Percentiles rank a stretch among this genome's conserved stretches.
These are phyloP conservation scores for Ceratocystis ficicola DNA, from an alignment of 2,329 filamentous ascomycete species.

Conservation along the genomic window DNA sequence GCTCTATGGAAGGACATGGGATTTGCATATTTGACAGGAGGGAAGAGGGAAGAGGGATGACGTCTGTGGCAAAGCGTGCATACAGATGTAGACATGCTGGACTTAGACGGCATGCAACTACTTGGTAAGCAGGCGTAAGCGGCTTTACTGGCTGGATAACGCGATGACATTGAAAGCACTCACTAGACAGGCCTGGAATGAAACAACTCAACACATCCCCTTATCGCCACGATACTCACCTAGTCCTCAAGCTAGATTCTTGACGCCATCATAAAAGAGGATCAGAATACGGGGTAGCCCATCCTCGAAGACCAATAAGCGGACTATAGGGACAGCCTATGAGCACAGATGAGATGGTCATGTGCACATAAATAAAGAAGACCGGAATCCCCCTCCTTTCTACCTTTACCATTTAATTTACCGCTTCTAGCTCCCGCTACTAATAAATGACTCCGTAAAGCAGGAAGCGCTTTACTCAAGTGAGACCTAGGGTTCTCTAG, in stretches of 20 bases:
- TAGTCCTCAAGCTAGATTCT: no score
- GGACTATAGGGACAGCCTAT: not conserved
- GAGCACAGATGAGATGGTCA: slow-evolving; percentile 1
- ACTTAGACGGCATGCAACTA: not conserved
- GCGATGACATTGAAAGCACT: no score
- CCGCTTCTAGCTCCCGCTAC: not conserved
- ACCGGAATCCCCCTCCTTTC: not conserved
- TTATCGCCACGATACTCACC: no score
- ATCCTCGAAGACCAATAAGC: not conserved
- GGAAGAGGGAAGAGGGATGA: not conserved
- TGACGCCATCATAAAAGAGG: not conserved
- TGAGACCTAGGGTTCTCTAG: not conserved
- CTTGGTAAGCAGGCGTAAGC: no score
- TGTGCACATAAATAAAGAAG: not conserved
- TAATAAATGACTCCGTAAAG: not conserved
- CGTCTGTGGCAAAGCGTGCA: not conserved
- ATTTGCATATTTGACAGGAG: not conserved
- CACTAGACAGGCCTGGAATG: no score
- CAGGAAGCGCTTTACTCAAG: not conserved
- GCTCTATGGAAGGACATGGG: not conserved
- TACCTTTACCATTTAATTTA: not conserved
- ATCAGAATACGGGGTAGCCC: not conserved
- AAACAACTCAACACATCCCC: no score
- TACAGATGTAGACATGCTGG: not conserved
- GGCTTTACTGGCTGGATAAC: no score